A percentile compares a stretch with the other conserved stretches of the same genome.
These are phyloP conservation scores for Ogataea ramenticola DNA, from an alignment of 805 yeast genomes.

Conservation along the genomic window DNA sequence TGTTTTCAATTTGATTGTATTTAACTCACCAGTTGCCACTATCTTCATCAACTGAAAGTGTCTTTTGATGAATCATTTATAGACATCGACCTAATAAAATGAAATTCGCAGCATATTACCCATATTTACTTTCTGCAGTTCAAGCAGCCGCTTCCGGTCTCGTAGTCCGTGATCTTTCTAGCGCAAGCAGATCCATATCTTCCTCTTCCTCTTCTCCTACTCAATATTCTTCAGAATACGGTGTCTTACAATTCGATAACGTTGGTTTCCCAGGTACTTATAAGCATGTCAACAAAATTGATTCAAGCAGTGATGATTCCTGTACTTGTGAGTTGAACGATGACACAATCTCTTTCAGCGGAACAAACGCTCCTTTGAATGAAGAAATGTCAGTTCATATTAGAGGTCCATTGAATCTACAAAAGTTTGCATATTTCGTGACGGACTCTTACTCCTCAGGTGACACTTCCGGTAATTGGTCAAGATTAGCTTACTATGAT, in stretches of 20 bases:
- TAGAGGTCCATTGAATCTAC: conserved; percentile 64
- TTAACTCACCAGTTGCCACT: no score
- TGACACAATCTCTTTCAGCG: conserved; percentile 38
- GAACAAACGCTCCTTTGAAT: conserved; percentile 58
- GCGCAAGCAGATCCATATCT: not conserved
- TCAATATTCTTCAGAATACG: not conserved
- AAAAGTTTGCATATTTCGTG: conserved; percentile 56
- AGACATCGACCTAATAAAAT: no score
- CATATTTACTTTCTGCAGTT: not conserved
- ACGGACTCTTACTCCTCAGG: conserved; percentile 33
- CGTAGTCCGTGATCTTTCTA: not conserved
- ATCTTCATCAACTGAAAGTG: no score
- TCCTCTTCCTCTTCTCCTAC: not conserved
- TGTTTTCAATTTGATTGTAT: no score
- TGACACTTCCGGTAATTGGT: conserved; percentile 42
- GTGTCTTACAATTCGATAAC: conserved; percentile 39
- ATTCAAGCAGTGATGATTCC: conserved; percentile 31
- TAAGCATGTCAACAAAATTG: conserved; percentile 37
- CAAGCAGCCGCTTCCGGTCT: not conserved
- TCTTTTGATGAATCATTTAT: no score
- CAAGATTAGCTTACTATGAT: conserved; percentile 53
- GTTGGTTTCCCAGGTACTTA: conserved; percentile 51
- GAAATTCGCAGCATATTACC: no score
- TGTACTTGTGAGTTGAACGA: conserved; percentile 40
- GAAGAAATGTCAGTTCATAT: conserved; percentile 70